Base-by-base conservation (phyloP, 2,329 filamentous ascomycete species). In the Xylaria sp. region DNA sequence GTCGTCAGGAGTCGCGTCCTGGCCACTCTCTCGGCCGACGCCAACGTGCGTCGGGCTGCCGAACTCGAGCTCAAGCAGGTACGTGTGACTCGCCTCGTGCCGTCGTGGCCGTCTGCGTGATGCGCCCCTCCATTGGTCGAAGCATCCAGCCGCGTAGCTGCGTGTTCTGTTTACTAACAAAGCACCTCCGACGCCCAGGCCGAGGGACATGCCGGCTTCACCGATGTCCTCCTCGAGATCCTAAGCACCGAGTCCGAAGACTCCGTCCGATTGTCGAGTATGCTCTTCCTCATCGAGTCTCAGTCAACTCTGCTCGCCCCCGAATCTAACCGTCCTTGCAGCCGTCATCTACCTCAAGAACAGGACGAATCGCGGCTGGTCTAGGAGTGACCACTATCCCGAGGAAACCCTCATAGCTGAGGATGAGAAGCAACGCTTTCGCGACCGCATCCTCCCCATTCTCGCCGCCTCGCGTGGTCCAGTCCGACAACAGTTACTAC, bases 301-400 rank as follows among this genome's bases (percentile, higher is more conserved):
- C 46, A 66, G 23, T 59, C 31, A 49, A 48, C 17, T 31, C 38
- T 31, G 31, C 40, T 42, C 36, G 31, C 49, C 58, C 20, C n/a
- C 59, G 57, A 57, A 38, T 65, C 73, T 75, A 63, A 75, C 66
- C 65, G 65, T 60, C 61, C 66, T 57, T 70, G 71, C 81, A 97
- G 95, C 94, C 78, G 94, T 95, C 78, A 93, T 99, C 76, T 99
- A 98, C 83, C 89, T 98, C 80, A 99, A 99, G 85, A 98, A 99
- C 83, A 92, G 94, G 79, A 92, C 98, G 80, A 95, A 92, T 80
- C 92, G 94, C 79, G 94, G 93, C 76, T 99, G 96, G 96, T 88
- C 91, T 65, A 89, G 88, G 71, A 86, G 87, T 77, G 93, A 97
- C 73, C 92, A 95, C 73, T 90, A 87, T 78, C 88, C 90, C 71